Percentiles rank a stretch among this genome's conserved stretches.
These are phyloP conservation scores for Bolboschoenus planiculmis DNA, from an alignment of 176 grass and related monocot species.

Conservation along the genomic window DNA sequence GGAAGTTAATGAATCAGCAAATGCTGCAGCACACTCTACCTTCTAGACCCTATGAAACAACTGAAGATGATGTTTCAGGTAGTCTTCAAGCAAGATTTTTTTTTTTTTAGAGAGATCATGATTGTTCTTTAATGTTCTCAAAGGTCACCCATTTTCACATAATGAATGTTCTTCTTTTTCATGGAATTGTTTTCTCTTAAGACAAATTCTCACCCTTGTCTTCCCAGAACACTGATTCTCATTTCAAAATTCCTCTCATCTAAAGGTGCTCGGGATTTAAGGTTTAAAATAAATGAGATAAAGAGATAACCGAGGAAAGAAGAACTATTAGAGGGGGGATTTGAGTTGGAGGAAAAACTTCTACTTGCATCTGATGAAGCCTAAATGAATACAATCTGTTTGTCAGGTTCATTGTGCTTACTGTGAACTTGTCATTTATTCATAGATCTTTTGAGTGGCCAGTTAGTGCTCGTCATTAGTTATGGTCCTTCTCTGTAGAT, in stretches of 20 bases:
- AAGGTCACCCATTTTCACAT: not conserved
- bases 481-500: not conserved
- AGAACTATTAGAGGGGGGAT: not conserved
- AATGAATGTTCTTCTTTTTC: not conserved
- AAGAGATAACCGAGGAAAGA: not conserved
- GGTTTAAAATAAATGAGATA: not conserved
- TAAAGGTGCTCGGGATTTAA: not conserved
- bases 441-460: not conserved
- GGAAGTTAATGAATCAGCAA: slow-evolving; percentile 53
- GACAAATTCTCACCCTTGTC: not conserved
- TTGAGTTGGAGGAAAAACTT: not conserved
- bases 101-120: not conserved
- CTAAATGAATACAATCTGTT: not conserved
- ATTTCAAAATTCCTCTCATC: not conserved
- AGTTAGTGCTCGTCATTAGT: not conserved
- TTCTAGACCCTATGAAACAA: slow-evolving; percentile 34
- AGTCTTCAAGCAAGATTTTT: not conserved
- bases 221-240: not conserved
- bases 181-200: not conserved
- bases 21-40: slow-evolving; percentile 57
- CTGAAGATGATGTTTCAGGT: slow-evolving; percentile 46
- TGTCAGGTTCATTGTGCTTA: not conserved
- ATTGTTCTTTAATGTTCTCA: not conserved
- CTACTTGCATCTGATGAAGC: not conserved
- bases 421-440: not conserved